Percentiles rank a stretch among this genome's conserved stretches.
Evolutionary conservation across 2,329 filamentous ascomycete species (phyloP).

Genomic region (Monilinia vaccinii-corymbosi): DNA sequence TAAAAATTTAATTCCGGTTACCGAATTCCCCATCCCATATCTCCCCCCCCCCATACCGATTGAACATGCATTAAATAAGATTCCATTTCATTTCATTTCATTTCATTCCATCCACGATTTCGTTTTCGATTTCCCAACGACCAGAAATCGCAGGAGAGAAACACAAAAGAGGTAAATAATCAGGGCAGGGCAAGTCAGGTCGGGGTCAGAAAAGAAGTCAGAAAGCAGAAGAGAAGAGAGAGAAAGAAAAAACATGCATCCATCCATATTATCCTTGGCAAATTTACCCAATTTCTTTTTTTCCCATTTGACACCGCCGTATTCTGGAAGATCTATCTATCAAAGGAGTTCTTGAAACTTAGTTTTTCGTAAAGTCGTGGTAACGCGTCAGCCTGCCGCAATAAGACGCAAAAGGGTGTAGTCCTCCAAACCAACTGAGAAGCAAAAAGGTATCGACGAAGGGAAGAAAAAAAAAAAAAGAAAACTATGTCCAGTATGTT

Average conservation of each 20-base stretch:
- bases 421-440: background rate
- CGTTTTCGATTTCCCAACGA: background rate
- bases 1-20: constrained; percentile 1
- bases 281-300: constrained; percentile 14
- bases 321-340: constrained; percentile 11
- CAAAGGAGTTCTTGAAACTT: constrained; percentile 1
- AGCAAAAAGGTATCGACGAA: constrained; percentile 7
- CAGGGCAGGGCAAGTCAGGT: background rate
- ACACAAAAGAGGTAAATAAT: background rate
- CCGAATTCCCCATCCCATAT: background rate
- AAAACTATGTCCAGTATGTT: constrained; percentile 8
- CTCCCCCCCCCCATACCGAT: background rate
- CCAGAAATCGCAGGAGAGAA: background rate
- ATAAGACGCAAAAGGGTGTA: background rate
- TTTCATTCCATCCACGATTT: background rate
- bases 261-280: constrained; percentile 7
- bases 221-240: background rate
- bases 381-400: background rate
- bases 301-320: constrained; percentile 14
- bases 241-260: background rate
- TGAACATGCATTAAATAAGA: constrained; percentile 1
- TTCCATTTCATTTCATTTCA: background rate
- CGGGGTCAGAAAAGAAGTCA: background rate
- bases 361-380: constrained; percentile 11
- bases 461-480: background rate